Percentiles rank a stretch among this genome's conserved stretches.
Conservation (phyloP, 768 basidiomycete genomes). For the Exidia glandulosa region DNA sequence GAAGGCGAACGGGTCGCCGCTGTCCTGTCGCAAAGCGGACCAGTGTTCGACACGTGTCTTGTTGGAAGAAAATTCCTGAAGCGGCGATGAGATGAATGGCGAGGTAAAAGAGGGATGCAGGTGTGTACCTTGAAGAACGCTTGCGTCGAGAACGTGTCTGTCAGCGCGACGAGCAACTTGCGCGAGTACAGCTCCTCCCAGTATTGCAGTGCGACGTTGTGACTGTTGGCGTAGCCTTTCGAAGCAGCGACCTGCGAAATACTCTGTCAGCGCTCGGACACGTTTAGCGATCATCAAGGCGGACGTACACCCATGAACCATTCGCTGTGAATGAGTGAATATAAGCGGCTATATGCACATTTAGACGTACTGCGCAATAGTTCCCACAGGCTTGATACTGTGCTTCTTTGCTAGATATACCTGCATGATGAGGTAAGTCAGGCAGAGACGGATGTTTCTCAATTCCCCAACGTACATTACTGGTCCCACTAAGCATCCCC, state of each 20-base stretch:
- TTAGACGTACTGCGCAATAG: slow-evolving; percentile 68
- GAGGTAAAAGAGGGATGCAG: background rate
- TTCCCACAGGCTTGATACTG: slow-evolving; percentile 55
- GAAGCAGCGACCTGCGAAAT: slow-evolving; percentile 63
- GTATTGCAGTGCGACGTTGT: slow-evolving; percentile 61
- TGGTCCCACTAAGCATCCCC: slow-evolving; percentile 70
- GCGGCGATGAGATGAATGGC: background rate
- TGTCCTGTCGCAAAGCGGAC: slow-evolving; percentile 85
- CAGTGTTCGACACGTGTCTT: slow-evolving; percentile 57
- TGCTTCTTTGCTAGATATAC: slow-evolving; percentile 77
- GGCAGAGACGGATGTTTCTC: background rate
- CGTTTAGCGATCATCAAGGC: background rate
- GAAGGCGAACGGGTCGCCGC: slow-evolving; percentile 80
- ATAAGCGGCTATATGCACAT: background rate
- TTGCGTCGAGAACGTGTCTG: slow-evolving; percentile 88
- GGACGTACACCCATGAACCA: slow-evolving; percentile 80
- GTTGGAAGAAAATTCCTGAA: slow-evolving; percentile 42
- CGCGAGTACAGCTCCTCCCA: slow-evolving; percentile 74
- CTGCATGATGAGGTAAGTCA: slow-evolving; percentile 25
- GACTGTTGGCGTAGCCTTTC: slow-evolving; percentile 70
- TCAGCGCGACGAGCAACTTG: slow-evolving; percentile 58
- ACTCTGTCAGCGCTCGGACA: background rate
- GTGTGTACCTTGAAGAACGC: slow-evolving; percentile 68
- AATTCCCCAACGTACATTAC: slow-evolving; percentile 52
- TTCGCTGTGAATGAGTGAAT: slow-evolving; percentile 37